These are phyloP conservation scores for Symbiodinium natans DNA, from an alignment of 73 alveolate genomes.

Conservation along the genomic window DNA sequence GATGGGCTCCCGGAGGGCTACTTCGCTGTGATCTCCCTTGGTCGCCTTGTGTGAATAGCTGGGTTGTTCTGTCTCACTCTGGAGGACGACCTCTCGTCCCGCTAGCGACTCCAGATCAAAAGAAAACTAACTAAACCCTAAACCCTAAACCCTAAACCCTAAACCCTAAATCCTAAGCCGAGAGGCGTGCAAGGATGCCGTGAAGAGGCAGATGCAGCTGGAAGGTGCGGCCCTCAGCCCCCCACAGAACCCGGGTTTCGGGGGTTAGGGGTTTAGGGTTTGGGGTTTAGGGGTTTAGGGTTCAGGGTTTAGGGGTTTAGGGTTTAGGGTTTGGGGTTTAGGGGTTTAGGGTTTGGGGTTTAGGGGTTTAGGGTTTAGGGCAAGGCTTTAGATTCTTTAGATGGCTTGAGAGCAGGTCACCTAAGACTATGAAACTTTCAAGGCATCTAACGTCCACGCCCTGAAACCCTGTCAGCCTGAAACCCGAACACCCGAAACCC, in stretches of 20 bases:
- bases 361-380: not conserved
- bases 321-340: not conserved
- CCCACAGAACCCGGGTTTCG: not conserved
- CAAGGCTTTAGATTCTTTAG: no score
- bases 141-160: not conserved
- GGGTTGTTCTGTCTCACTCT: not conserved
- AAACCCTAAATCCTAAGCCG: not conserved
- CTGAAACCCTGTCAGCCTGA: not conserved
- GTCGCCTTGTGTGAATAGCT: not conserved
- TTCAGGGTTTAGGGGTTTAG: not conserved
- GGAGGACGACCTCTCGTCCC: not conserved
- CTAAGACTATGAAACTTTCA: no score
- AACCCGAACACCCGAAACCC: not conserved
- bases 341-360: not conserved
- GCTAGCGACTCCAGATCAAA: not conserved
- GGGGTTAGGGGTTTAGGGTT: not conserved
- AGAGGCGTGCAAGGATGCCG: slow-evolving; percentile 87
- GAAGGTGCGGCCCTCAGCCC: slow-evolving; percentile 14
- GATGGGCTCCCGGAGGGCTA: no score
- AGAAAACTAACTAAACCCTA: not conserved
- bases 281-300: not conserved
- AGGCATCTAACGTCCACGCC: no score
- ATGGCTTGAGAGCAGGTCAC: no score
- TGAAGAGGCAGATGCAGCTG: slow-evolving; percentile 61
- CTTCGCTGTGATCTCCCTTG: not conserved